A percentile compares a stretch with the other conserved stretches of the same genome.
These are phyloP conservation scores for Byssothecium circinans DNA, from an alignment of 2,329 filamentous ascomycete species.

Conservation along the genomic window DNA sequence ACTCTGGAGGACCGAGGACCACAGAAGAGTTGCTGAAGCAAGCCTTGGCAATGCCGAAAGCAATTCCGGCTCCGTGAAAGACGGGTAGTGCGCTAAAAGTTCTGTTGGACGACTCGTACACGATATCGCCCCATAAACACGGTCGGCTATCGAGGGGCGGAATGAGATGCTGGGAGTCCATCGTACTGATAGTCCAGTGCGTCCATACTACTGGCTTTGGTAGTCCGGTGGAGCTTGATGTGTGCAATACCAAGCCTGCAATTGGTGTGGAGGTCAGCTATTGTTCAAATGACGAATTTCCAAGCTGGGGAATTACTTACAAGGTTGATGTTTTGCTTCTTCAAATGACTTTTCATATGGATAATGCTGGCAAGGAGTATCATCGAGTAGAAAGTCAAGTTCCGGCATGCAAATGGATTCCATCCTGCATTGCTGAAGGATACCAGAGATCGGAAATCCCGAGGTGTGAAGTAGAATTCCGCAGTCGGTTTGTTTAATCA, in stretches of 20 bases:
- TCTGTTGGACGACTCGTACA: slow-evolving; percentile 11
- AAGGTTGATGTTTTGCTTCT: slow-evolving; percentile 34
- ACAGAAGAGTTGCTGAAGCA: slow-evolving; percentile 20
- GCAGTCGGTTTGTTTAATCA: slow-evolving; percentile 30
- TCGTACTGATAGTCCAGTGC: slow-evolving; percentile 19
- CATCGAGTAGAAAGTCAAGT: slow-evolving; percentile 25
- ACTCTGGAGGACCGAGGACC: slow-evolving; percentile 24
- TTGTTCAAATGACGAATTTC: neutral
- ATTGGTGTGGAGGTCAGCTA: neutral
- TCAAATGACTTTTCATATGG: slow-evolving; percentile 31
- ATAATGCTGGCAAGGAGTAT: slow-evolving; percentile 16
- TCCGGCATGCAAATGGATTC: slow-evolving; percentile 29
- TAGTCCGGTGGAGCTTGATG: slow-evolving; percentile 42
- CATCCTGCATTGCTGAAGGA: slow-evolving; percentile 27
- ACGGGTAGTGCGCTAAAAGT: slow-evolving; percentile 22
- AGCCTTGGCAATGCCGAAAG: slow-evolving; percentile 11
- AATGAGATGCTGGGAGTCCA: slow-evolving; percentile 22
- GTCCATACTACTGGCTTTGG: slow-evolving; percentile 43
- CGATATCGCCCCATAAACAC: slow-evolving; percentile 16
- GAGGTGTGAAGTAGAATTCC: slow-evolving; percentile 28
- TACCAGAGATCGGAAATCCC: slow-evolving; percentile 24
- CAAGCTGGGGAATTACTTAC: slow-evolving; percentile 4
- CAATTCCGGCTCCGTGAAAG: slow-evolving; percentile 24
- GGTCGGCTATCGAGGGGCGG: slow-evolving; percentile 21
- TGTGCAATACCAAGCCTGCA: slow-evolving; percentile 35